Conservation (phyloP, 805 yeast species). For the Starmerella sirachaensis region DNA sequence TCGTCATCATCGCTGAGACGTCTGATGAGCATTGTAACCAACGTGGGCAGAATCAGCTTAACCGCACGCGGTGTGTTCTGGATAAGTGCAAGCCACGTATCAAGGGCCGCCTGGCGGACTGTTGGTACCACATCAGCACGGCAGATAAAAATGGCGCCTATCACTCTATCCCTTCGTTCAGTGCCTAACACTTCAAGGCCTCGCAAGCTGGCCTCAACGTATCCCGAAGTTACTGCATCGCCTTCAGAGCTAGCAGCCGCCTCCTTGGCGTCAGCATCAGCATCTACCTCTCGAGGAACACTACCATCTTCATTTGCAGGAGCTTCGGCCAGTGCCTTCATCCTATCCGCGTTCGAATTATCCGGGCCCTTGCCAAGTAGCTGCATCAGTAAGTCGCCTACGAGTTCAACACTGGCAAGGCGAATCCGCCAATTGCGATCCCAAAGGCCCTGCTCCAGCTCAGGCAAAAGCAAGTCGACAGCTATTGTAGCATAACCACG, state of each 20-base stretch:
- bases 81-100: slow-evolving; percentile 93
- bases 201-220: slow-evolving; percentile 14
- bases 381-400: slow-evolving; percentile 90
- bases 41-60: slow-evolving; percentile 77
- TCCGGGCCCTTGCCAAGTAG: slow-evolving; percentile 55
- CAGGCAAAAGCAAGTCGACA: slow-evolving; percentile 85
- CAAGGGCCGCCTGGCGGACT: slow-evolving; percentile 81
- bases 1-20: slow-evolving; percentile 75
- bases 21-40: slow-evolving; percentile 67
- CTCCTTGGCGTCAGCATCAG: slow-evolving; percentile 31
- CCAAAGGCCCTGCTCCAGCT: slow-evolving; percentile 77
- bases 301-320: slow-evolving; percentile 37
- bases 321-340: slow-evolving; percentile 19
- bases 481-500: slow-evolving; percentile 86
- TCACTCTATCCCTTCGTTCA: slow-evolving; percentile 75
- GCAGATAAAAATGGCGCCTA: slow-evolving; percentile 80
- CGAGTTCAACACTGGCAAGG: slow-evolving; percentile 82
- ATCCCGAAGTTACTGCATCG: slow-evolving; percentile 23
- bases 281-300: slow-evolving; percentile 41
- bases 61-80: slow-evolving; percentile 92
- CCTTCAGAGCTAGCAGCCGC: slow-evolving; percentile 24
- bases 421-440: slow-evolving; percentile 78
- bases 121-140: slow-evolving; percentile 82
- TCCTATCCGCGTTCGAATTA: slow-evolving; percentile 25
- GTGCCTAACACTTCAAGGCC: slow-evolving; percentile 62